Evolutionary conservation across 192 early-diverging fungal genomes (phyloP), one percentile per base, ranked within the genome.

Genomic region (Dissophora ornata): DNA sequence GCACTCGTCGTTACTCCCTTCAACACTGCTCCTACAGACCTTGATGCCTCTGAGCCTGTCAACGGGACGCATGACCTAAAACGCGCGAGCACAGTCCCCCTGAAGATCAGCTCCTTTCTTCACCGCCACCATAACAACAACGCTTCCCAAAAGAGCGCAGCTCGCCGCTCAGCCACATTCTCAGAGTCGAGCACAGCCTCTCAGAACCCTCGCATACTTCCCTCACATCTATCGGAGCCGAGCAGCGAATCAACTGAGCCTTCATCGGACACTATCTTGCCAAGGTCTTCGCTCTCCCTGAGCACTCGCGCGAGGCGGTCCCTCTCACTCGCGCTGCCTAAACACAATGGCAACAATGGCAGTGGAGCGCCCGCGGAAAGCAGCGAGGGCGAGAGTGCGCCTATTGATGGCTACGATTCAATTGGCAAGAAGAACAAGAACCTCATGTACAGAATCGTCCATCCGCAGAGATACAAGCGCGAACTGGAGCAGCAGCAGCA

Each of bases 391-490:
- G 54, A 52, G 7, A 52, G 29, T 36, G 11, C 26, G 25, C 13
- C 7, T 45, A 45, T n/a, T 4, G 44, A 45, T 45, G 4, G 44
- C 44, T 16, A n/a, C 18, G n/a, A n/a, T 4, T 45, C 44, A 16
- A 42, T 41, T 19, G 24, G 19, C 19, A 33, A 24, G 22, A 53
- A 45, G 22, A 51, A 66, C 57, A 60, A 57, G 32, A 75, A 67
- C 19, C 54, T 75, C 42, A 62, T 77, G 45, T 77, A 77, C 54
- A 45, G 65, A 46, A 67, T 77, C 32, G 73, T 62, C n/a, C 73
- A 77, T 15, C 73, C 73, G 34, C 73, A 77, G 30, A 49, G 73
- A 4, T 77, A 77, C 59, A 77, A 62, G 30, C 73, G 73, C 6
- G 73, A 77, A 46, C 8, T 77, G 48, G 64, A 77, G 40, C 52